Evolutionary conservation across 108 stramenopile species (phyloP).

Genomic region (Heterococcus sp.): DNA sequence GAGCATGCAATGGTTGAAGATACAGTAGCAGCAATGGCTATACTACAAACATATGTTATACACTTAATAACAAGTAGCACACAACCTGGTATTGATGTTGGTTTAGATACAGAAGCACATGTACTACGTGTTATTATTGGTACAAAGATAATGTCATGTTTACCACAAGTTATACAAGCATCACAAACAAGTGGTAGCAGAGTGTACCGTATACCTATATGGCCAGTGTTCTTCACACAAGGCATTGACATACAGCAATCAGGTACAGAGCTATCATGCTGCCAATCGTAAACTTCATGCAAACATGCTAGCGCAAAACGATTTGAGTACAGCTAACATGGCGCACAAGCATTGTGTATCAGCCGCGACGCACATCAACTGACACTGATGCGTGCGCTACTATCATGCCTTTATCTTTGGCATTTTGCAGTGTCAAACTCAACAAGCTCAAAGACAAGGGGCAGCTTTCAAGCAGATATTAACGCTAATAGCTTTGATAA

Average conservation of each 20-base stretch:
- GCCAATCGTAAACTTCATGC: background rate
- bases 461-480: conserved; percentile 24
- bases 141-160: background rate
- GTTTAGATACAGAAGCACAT: background rate
- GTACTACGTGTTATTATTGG: background rate
- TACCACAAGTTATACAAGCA: background rate
- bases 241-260: conserved; percentile 55
- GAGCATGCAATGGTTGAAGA: conserved; percentile 46
- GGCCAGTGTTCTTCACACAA: conserved; percentile 48
- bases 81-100: background rate
- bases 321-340: background rate
- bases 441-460: background rate
- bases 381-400: background rate
- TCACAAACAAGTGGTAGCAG: background rate
- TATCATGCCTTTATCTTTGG: background rate
- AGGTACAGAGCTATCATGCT: background rate
- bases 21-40: conserved; percentile 24
- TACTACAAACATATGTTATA: conserved; percentile 10
- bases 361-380: background rate
- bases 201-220: background rate
- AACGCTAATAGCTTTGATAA: conserved; percentile 16
- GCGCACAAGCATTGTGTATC: background rate
- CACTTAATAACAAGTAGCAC: background rate
- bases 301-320: background rate
- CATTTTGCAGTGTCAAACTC: background rate